Base-by-base conservation (phyloP, 768 basidiomycete species). In the Chalciporus chontae region DNA sequence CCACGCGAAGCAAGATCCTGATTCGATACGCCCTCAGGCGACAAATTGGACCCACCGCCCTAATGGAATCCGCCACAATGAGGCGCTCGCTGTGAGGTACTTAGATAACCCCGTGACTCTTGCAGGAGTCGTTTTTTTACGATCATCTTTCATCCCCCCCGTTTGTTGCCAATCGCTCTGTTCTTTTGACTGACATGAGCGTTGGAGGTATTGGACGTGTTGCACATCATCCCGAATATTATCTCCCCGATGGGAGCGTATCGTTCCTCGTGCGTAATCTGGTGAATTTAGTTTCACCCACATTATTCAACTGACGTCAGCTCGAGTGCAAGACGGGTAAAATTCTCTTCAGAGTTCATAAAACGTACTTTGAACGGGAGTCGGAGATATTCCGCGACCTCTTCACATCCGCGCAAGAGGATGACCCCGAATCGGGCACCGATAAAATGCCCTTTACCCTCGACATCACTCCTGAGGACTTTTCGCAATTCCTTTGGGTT, bases 321-420 rank as follows among this genome's bases (percentile, higher is more conserved):
- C 31, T 7, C 48, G 52, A 43, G 27, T 60, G 39, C 26, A 54
- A 86, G 84, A 77, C 77, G 3, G 77, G 76, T 9, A 70, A 78
- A 13, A 58, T 67, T 0, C 58, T 76, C 0, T 87, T 83, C 50
- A 63, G 72, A 3, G 73, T 87, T 0, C 83, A 86, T 50, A 69
- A 71, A 0, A 77, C 76, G 3, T 84, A 84, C 34, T 81, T 87
- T 19, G 71, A 73, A 11, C 70, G 84, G 0, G 83, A 87, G 40
- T 85, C 83, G 0, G 29, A 55, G 0, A 63, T 66, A 17, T 84
- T 85, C 58, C 59, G 59, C 1, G 55, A 60, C 0, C 57, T 69
- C 24, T 64, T 80, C 2, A 58, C 58, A 1, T 43, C 61, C 0
- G 62, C 72, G 5, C 69, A 71, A 2, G 43, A 57, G 1, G 61